Evolutionary conservation across 2,329 filamentous ascomycete genomes (phyloP).

Genomic region (Niveomyces coronatus): DNA sequence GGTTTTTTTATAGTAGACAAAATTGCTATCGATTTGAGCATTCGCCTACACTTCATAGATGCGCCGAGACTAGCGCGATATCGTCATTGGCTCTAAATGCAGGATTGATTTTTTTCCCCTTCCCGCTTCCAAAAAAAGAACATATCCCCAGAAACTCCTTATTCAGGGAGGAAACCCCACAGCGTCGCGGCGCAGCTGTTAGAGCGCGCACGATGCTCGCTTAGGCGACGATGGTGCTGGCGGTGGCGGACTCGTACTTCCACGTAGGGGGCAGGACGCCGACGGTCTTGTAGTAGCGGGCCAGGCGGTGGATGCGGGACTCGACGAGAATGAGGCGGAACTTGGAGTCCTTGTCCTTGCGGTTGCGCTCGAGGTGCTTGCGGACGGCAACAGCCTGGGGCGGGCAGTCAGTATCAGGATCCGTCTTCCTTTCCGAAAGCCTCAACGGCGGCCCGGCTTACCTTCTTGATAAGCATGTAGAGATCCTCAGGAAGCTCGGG

Average conservation of each 20-base stretch:
- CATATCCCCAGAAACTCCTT: slow-evolving; percentile 36
- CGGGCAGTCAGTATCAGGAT: slow-evolving; percentile 19
- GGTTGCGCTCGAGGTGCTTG: slow-evolving; percentile 99
- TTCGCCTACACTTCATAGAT: slow-evolving; percentile 25
- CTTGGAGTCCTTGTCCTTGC: slow-evolving; percentile 99
- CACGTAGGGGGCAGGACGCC: slow-evolving; percentile 80
- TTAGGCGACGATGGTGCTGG: slow-evolving; percentile 89
- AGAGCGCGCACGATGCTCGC: slow-evolving; percentile 17
- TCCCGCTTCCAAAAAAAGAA: slow-evolving; percentile 26
- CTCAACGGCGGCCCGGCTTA: too few relatives aligned
- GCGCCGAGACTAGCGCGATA: slow-evolving; percentile 26
- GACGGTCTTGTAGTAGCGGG: slow-evolving; percentile 98
- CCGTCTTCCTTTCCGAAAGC: too few relatives aligned
- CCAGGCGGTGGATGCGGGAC: slow-evolving; percentile 99
- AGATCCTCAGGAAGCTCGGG: slow-evolving; percentile 99
- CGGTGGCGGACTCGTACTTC: slow-evolving; percentile 98
- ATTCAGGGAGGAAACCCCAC: slow-evolving; percentile 29
- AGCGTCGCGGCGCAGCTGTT: slow-evolving; percentile 13
- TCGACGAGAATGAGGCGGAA: slow-evolving; percentile 99
- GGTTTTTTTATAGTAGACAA: slow-evolving; percentile 16
- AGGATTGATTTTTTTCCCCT: slow-evolving; percentile 17
- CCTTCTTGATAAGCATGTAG: slow-evolving; percentile 99
- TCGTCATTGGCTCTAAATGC: slow-evolving; percentile 36
- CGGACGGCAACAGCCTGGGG: slow-evolving; percentile 85
- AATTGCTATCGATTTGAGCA: slow-evolving; percentile 19